These are phyloP conservation scores for Candida sp. DNA, from an alignment of 1,139 yeast genomes.

Conservation along the genomic window DNA sequence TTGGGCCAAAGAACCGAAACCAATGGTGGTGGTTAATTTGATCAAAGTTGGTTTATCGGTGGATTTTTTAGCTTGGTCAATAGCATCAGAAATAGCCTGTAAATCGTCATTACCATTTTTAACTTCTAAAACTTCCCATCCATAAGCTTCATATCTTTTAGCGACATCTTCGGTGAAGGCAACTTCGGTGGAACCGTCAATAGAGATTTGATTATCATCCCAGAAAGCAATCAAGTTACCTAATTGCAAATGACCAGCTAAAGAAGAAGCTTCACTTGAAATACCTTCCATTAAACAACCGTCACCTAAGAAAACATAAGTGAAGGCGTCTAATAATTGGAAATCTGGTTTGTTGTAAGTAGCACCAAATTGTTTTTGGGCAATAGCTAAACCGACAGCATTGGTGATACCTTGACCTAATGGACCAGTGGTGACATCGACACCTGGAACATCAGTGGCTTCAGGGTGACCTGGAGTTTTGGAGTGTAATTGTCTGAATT, in stretches of 20 bases:
- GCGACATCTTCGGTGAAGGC: constrained; percentile 96
- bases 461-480: constrained; percentile 99
- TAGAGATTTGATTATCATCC: constrained; percentile 97
- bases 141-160: constrained; percentile 86
- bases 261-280: constrained; percentile 87
- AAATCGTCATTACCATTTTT: constrained; percentile 81
- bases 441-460: constrained; percentile 71
- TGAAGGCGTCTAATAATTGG: constrained; percentile 68
- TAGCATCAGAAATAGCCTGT: constrained; percentile 69
- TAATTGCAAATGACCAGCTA: constrained; percentile 96
- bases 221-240: constrained; percentile 94
- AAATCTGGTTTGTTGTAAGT: constrained; percentile 88
- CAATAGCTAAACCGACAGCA: constrained; percentile 97
- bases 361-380: constrained; percentile 90
- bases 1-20: constrained; percentile 82
- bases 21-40: constrained; percentile 88
- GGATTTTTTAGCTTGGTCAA: constrained; percentile 63
- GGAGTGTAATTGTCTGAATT: constrained; percentile 88
- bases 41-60: constrained; percentile 87
- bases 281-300: constrained; percentile 99
- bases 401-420: constrained; percentile 98
- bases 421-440: constrained; percentile 99
- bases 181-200: constrained; percentile 88
- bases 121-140: constrained; percentile 87
- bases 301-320: constrained; percentile 88